Evolutionary conservation across 108 stramenopile genomes (phyloP).

Genomic region (Aurantiochytrium sp.): DNA sequence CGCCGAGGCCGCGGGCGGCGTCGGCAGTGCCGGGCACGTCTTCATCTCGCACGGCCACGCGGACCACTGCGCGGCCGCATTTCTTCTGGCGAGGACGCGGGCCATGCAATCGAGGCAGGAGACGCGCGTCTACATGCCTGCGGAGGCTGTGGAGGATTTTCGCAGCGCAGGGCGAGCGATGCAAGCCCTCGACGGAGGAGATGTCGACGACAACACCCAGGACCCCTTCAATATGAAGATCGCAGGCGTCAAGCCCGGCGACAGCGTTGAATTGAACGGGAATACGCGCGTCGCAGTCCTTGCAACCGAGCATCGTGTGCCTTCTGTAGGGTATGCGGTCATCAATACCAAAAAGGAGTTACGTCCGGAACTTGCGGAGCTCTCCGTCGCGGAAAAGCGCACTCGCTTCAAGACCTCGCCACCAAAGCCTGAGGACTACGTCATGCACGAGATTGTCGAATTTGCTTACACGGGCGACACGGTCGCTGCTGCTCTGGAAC

Average conservation of each 20-base stretch:
- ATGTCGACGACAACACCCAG: background rate
- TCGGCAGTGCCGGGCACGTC: background rate
- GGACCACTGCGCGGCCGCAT: background rate
- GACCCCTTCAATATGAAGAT: background rate
- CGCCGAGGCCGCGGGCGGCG: background rate
- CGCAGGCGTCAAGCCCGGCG: background rate
- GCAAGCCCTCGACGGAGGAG: background rate
- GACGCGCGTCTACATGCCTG: background rate
- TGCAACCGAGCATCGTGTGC: background rate
- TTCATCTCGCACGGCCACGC: background rate
- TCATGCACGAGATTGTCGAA: background rate
- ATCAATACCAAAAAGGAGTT: background rate
- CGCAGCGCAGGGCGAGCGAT: background rate
- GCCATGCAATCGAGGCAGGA: background rate
- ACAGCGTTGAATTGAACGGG: background rate
- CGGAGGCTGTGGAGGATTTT: background rate
- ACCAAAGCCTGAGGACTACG: background rate
- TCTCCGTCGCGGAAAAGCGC: background rate
- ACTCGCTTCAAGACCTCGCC: background rate
- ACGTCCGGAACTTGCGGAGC: background rate
- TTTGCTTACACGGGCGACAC: background rate
- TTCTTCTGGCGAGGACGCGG: background rate
- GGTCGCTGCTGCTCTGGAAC: background rate
- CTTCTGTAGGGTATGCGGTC: background rate
- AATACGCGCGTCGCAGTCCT: background rate